Percentiles rank a stretch among this genome's conserved stretches.
phyloP scores from a whole-genome alignment of 2,329 filamentous ascomycete genomes.

The Ophiobolus disseminans region DNA sequence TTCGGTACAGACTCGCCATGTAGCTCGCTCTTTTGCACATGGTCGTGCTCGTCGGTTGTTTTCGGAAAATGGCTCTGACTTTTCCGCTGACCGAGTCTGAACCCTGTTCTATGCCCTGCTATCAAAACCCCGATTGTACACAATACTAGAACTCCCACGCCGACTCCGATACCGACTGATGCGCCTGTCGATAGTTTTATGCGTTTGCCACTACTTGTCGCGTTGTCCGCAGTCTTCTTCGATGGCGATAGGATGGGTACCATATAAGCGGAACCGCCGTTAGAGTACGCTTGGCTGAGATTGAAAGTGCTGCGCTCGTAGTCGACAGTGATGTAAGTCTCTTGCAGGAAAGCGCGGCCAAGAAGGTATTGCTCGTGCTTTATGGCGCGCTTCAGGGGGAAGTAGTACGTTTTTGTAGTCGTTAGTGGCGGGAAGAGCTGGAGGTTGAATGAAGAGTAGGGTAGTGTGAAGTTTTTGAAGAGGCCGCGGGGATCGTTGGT shows the following conservation, averaged over 20 bases:
- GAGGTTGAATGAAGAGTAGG: neutral
- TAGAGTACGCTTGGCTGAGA: neutral
- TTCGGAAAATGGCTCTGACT: neutral
- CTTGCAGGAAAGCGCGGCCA: constrained; percentile 37
- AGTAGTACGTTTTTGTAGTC: neutral
- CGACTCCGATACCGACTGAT: neutral
- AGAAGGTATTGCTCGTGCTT: constrained; percentile 41
- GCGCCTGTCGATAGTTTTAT: neutral
- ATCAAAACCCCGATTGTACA: neutral
- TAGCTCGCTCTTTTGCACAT: neutral
- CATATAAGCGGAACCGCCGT: neutral
- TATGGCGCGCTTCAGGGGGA: constrained; percentile 16
- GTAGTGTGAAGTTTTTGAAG: neutral
- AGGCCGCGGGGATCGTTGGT: neutral
- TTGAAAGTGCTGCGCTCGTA: constrained; percentile 19
- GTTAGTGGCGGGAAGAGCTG: neutral
- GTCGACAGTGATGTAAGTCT: constrained; percentile 37
- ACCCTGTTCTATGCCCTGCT: no score
- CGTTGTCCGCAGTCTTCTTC: no score
- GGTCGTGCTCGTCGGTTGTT: neutral
- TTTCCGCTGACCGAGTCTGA: neutral
- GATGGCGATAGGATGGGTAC: neutral
- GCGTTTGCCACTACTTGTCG: neutral
- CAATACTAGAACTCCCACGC: neutral
- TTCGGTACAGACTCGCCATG: neutral